Conservation (phyloP, 345 rosid genomes). For the Populus alba region DNA sequence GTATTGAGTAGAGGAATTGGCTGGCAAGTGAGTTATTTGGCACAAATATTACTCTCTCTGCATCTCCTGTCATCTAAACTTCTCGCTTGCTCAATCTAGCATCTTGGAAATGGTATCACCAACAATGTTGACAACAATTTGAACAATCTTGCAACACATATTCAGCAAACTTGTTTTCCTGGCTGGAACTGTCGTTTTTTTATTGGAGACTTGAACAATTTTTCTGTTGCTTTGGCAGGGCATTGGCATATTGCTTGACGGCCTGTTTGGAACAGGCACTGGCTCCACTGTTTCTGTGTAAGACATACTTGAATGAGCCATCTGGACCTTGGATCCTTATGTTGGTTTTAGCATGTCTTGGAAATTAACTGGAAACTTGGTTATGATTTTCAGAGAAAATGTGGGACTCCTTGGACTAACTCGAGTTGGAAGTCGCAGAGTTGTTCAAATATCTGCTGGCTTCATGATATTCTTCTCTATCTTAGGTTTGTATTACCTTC, state of each 20-base stretch:
- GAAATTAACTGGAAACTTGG: not conserved
- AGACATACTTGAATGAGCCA: not conserved
- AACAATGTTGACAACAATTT: not conserved
- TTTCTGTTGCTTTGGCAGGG: slow-evolving; percentile 25
- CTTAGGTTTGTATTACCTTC: slow-evolving; percentile 20
- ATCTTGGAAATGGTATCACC: not conserved
- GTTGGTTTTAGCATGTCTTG: not conserved
- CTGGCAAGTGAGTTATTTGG: slow-evolving; percentile 49
- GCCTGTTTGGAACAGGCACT: slow-evolving; percentile 32
- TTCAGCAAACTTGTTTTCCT: too few species aligned
- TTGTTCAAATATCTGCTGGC: slow-evolving; percentile 30
- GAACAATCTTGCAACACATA: not conserved
- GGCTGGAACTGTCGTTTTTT: not conserved
- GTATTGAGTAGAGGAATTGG: slow-evolving; percentile 38
- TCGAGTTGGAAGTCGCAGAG: slow-evolving; percentile 34
- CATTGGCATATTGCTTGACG: slow-evolving; percentile 30
- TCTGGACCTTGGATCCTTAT: not conserved
- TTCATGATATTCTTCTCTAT: slow-evolving; percentile 27
- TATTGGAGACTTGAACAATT: not conserved
- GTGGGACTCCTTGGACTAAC: slow-evolving; percentile 33
- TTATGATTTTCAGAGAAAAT: slow-evolving; percentile 22
- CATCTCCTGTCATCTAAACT: not conserved
- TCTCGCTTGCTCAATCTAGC: not conserved
- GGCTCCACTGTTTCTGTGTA: slow-evolving; percentile 38
- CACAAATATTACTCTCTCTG: not conserved